Base-by-base conservation (phyloP, 73 alveolate species). In the Paramecium tetraurelia region DNA sequence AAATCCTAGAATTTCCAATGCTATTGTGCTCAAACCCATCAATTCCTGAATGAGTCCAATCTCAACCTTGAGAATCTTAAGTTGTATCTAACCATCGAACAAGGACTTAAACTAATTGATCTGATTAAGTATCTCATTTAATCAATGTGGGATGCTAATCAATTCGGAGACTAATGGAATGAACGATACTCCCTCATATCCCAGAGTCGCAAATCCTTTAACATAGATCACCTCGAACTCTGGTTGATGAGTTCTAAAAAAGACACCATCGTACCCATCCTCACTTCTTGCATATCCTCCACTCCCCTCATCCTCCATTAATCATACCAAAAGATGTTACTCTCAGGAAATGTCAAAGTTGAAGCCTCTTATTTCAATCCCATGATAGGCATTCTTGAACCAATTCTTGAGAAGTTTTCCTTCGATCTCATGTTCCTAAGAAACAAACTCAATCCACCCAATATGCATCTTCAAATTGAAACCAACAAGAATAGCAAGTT, bases 131-230 rank as follows among this genome's bases (percentile, higher is more conserved):
- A 80, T 35, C 57, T 31, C 2, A 48, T 46, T 20, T 20, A 80
- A 24, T 44, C 76, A 14, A 80, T 80, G 90, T 80, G 90, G 90
- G 36, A 31, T 33, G 90, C 90, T 1, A 27, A 46, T 48, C 21
- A 80, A 80, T 80, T 80, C 14, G 76, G 75, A 18, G 75, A 80
- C 46, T 24, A 80, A 80, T 80, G 90, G 90, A 22, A 80, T 18
- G 43, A 80, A 20, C 8, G 33, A 80, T 80, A 80, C 43, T 44
- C 70, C 3, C 21, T 44, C 12, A 24, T 41, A 10, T 80, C 70
- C 5, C n/a, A 41, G 21, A 80, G 90, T 80, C 48, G 90, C n/a
- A 80, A 80, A 44, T 80, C 70, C 12, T 80, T 80, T 46, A 80
- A 80, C 10, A 36, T 75, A 1, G 71, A 44, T 80, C 33, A 22